Conservation (phyloP, 164 flowering plant species). For the Nymphaea colorata region DNA sequence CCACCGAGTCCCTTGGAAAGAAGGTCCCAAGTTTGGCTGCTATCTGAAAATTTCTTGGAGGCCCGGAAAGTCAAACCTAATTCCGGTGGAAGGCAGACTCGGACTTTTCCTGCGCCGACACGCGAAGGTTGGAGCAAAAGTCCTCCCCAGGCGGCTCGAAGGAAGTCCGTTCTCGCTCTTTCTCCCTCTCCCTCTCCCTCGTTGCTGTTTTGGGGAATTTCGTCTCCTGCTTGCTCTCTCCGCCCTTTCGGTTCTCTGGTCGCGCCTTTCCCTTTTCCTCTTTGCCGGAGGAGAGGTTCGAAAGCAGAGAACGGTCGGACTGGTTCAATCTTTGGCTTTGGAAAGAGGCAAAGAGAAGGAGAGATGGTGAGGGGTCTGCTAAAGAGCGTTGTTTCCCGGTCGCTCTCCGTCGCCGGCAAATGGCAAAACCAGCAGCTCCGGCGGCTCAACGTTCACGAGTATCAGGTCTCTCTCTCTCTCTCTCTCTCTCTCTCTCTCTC, state of each 20-base stretch:
- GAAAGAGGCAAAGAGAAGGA: not conserved
- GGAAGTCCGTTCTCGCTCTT: too few relatives aligned
- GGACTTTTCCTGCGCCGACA: too few relatives aligned
- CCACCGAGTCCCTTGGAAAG: too few relatives aligned
- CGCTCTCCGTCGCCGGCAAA: conserved; percentile 80
- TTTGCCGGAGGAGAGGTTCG: not conserved
- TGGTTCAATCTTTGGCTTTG: not conserved
- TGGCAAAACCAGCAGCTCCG: conserved; percentile 98
- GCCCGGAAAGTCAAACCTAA: too few relatives aligned
- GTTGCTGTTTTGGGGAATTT: not conserved
- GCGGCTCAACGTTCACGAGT: conserved; percentile 94
- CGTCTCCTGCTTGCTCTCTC: not conserved
- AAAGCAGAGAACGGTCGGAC: not conserved
- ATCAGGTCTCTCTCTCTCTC: conserved; percentile 47
- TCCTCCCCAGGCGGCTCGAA: too few relatives aligned
- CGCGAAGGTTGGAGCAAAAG: too few relatives aligned
- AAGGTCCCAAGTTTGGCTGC: too few relatives aligned
- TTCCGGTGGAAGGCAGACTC: too few relatives aligned
- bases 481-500: conserved; percentile 3
- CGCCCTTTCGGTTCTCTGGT: not conserved
- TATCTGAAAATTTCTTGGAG: too few relatives aligned
- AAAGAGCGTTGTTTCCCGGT: conserved; percentile 42
- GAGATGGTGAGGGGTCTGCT: conserved; percentile 63
- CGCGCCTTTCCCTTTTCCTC: not conserved
- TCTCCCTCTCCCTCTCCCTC: not conserved